Base-by-base conservation (phyloP, 169 alveolate species). In the Cryptosporidium baileyi region DNA sequence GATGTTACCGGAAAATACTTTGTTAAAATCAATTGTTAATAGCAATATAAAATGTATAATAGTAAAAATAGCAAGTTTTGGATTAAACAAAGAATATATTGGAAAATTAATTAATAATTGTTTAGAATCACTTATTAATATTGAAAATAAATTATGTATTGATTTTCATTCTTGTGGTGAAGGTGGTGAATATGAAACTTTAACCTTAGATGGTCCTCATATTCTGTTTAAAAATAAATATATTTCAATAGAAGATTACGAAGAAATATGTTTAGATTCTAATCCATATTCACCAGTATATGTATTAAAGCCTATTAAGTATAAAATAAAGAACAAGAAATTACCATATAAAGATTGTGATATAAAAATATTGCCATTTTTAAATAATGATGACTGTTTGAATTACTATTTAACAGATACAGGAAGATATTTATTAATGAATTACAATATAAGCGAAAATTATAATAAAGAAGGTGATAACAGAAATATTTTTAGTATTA, bases 131-230 rank as follows among this genome's bases (percentile, higher is more conserved):
- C 81, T 90, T 40, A 67, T 57, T 13, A 52, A 59, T 36, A 62
- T 89, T 11, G 80, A 63, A 26, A 60, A 40, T 19, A 63, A 80
- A 80, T 89, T 91, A 41, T 88, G 96, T 82, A 95, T 82, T 85
- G 98, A 98, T 44, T 94, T 98, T 80, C 97, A 96, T 90, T 96
- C 95, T 30, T 97, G 99, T 88, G 99, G 99, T 17, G 99, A 98
- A 91, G 99, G 99, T 0, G 99, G 99, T 9, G 99, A 98, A 82
- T 98, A 95, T 91, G 99, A 98, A 90, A 94, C 98, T n/a, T 80
- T 96, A n/a, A 96, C 97, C 7, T 80, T 96, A 47, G 98, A 97
- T 93, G 95, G 98, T 63, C 97, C 98, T 13, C 81, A 91, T 19
- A n/a, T 30, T 15, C 54, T 74, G 22, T 74, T 54, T 54, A 51